Percentiles rank a stretch among this genome's conserved stretches.
Conservation (phyloP, 805 yeast genomes). For the Millerozyma acaciae region DNA sequence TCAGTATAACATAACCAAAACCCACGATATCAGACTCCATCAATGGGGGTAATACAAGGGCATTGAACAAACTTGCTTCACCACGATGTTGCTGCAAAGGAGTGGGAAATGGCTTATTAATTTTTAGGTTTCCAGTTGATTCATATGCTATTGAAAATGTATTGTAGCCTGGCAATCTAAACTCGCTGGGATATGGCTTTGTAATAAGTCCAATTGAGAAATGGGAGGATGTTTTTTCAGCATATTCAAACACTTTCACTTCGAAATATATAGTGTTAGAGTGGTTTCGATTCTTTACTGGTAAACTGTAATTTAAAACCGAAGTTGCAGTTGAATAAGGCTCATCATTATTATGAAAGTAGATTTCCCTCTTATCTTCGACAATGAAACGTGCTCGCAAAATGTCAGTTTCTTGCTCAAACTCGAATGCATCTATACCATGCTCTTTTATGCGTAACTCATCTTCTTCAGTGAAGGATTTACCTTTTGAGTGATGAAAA, state of each 20-base stretch:
- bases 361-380: conserved; percentile 37
- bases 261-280: conserved; percentile 61
- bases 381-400: conserved; percentile 33
- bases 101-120: conserved; percentile 59
- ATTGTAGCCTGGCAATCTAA: conserved; percentile 70
- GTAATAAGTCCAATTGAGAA: conserved; percentile 67
- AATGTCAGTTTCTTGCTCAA: conserved; percentile 31
- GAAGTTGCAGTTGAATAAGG: conserved; percentile 40
- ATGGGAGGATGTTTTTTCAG: conserved; percentile 38
- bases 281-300: conserved; percentile 28
- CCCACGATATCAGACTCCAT: conserved; percentile 54
- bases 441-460: conserved; percentile 29
- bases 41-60: conserved; percentile 48
- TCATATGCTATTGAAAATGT: conserved; percentile 71
- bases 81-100: conserved; percentile 42
- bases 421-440: conserved; percentile 39
- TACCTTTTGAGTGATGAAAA: conserved; percentile 29
- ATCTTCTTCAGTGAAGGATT: conserved; percentile 26
- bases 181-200: conserved; percentile 64
- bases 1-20: conserved; percentile 45
- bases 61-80: conserved; percentile 38
- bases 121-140: conserved; percentile 64
- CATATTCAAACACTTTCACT: conserved; percentile 35
- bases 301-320: conserved; percentile 36
- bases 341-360: conserved; percentile 32